These are phyloP conservation scores for Phytophthora melonis DNA, from an alignment of 352 stramenopile genomes.

Conservation along the genomic window DNA sequence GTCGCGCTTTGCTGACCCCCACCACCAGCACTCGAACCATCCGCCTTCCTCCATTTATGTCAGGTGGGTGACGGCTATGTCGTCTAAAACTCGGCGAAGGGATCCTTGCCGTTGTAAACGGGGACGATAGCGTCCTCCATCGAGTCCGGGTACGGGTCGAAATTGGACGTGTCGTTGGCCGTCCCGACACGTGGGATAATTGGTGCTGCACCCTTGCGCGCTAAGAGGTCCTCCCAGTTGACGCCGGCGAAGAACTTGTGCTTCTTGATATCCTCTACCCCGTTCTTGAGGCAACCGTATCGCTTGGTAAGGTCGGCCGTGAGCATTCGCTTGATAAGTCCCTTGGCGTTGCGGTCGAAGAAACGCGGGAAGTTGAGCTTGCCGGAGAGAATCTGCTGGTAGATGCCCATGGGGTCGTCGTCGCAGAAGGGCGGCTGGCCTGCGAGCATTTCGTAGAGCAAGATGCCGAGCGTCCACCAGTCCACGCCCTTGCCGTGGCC, in stretches of 20 bases:
- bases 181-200: constrained; percentile 94
- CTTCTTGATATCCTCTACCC: constrained; percentile 96
- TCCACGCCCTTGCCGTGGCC: constrained; percentile 93
- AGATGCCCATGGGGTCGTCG: constrained; percentile 97
- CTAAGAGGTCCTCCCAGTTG: constrained; percentile 92
- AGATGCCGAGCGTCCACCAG: constrained; percentile 97
- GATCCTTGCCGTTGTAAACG: constrained; percentile 94
- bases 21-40: constrained; percentile 14
- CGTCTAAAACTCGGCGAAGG: constrained; percentile 94
- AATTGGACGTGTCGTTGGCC: constrained; percentile 96
- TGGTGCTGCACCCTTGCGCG: constrained; percentile 90
- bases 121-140: constrained; percentile 91
- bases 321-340: constrained; percentile 97
- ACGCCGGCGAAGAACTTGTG: constrained; percentile 96
- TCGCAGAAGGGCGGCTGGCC: constrained; percentile 97
- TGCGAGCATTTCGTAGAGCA: constrained; percentile 98
- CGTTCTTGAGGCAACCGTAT: constrained; percentile 97
- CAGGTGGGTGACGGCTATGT: constrained; percentile 17
- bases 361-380: constrained; percentile 96
- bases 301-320: constrained; percentile 96
- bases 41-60: constrained; percentile 8
- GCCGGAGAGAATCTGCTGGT: constrained; percentile 95
- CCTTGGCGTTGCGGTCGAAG: constrained; percentile 96
- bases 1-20: constrained; percentile 14
- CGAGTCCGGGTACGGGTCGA: constrained; percentile 96